Evolutionary conservation across 2,329 filamentous ascomycete genomes (phyloP).

Genomic region (Fusarium sp.): DNA sequence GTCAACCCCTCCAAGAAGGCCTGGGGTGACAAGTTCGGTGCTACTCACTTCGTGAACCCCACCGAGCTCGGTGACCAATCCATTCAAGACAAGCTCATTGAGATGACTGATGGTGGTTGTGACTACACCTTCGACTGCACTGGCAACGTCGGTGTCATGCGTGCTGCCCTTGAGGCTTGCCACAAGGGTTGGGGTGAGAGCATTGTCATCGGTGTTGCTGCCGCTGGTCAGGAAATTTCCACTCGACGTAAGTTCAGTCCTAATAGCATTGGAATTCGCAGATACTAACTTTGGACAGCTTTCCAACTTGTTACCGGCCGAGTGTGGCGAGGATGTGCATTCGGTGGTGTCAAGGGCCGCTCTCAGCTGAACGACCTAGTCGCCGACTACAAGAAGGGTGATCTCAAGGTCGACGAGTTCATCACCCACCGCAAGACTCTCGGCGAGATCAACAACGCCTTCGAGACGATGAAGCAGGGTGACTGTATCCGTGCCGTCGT

Average conservation of each 20-base stretch:
- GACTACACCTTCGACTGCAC: conserved; percentile 99
- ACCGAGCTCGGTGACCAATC: conserved; percentile 79
- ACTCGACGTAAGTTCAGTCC: conserved; percentile 79
- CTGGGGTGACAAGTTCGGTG: conserved; percentile 94
- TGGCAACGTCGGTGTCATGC: conserved; percentile 95
- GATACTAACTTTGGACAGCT: conserved; percentile 63
- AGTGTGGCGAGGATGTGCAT: conserved; percentile 97
- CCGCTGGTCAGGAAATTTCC: conserved; percentile 93
- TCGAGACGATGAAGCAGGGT: conserved; percentile 92
- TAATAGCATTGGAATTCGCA: not conserved
- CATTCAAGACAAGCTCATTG: conserved; percentile 91
- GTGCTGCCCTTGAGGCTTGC: conserved; percentile 93
- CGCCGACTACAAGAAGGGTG: conserved; percentile 86
- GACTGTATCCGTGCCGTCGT: conserved; percentile 98
- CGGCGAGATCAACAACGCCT: conserved; percentile 86
- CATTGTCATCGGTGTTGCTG: conserved; percentile 97
- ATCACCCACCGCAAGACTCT: conserved; percentile 94
- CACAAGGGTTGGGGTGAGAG: conserved; percentile 99
- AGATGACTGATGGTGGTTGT: conserved; percentile 97
- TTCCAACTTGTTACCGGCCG: conserved; percentile 99
- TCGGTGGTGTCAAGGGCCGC: conserved; percentile 97
- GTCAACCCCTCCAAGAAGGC: conserved; percentile 91
- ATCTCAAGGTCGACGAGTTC: conserved; percentile 98
- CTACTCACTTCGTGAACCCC: conserved; percentile 97
- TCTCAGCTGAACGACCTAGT: conserved; percentile 90